These are phyloP conservation scores for Rhizoctonia solani DNA, from an alignment of 1,284 basidiomycete species.

Conservation along the genomic window DNA sequence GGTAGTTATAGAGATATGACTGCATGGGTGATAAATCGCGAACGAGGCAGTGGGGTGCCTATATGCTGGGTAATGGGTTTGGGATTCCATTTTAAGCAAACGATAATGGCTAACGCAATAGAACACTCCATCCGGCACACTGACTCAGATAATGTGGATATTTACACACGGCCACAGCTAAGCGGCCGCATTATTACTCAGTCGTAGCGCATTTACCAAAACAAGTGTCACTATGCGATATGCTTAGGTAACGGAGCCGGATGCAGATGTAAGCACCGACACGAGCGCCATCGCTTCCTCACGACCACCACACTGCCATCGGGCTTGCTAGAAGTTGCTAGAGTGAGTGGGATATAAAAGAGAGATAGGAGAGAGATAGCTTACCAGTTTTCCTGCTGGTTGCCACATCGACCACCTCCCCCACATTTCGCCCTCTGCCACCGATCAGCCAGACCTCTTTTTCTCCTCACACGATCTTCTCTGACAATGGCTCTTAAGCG, in stretches of 20 bases:
- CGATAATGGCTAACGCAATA: no score
- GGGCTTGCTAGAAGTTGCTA: constrained; percentile 27
- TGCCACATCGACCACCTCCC: background rate
- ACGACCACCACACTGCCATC: constrained; percentile 34
- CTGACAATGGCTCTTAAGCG: constrained; percentile 88
- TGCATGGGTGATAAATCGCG: no score
- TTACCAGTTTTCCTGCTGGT: background rate
- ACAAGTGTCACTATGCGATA: background rate
- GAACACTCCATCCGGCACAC: no score
- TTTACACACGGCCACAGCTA: background rate
- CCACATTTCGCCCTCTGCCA: constrained; percentile 32
- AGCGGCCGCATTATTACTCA: background rate
- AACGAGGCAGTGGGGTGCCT: no score
- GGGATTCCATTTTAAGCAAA: no score
- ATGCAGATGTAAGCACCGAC: constrained; percentile 18
- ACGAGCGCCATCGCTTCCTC: constrained; percentile 24
- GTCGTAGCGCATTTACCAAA: no score
- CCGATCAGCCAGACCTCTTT: constrained; percentile 15
- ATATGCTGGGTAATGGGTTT: no score
- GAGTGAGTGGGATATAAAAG: constrained; percentile 31
- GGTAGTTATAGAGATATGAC: no score
- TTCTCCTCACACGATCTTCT: constrained; percentile 9
- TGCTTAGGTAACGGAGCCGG: constrained; percentile 32
- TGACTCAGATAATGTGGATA: no score
- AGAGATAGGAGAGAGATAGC: background rate